phyloP scores from a whole-genome alignment of 345 rosid species.

The Linum usitatissimum region DNA sequence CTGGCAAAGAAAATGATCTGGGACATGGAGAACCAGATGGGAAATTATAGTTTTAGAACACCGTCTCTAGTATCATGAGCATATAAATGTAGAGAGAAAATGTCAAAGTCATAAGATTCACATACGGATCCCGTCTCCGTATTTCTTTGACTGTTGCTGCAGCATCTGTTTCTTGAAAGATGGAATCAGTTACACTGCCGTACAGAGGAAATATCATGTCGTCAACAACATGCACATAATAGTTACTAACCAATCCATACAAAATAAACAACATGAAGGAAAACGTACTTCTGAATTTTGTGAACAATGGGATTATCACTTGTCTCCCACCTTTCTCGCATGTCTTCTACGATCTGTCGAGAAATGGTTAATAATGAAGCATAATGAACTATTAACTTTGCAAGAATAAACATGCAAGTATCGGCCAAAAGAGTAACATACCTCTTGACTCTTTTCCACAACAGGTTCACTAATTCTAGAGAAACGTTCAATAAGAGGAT shows the following conservation, averaged over 20 bases:
- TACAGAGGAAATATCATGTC: conserved; percentile 12
- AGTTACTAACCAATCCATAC: background rate
- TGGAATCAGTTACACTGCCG: conserved; percentile 65
- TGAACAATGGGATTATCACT: conserved; percentile 86
- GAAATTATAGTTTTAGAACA: background rate
- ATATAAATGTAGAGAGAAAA: conserved; percentile 10
- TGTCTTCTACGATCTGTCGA: conserved; percentile 76
- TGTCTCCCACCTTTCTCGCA: conserved; percentile 94
- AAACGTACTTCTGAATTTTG: conserved; percentile 86
- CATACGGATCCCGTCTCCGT: conserved; percentile 77
- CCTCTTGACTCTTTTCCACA: conserved; percentile 85
- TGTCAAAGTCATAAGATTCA: conserved; percentile 15
- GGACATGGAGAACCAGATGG: conserved; percentile 14
- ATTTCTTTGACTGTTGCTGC: conserved; percentile 82
- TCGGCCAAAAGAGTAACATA: conserved; percentile 12
- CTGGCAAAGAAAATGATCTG: conserved; percentile 60
- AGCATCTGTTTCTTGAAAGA: conserved; percentile 82
- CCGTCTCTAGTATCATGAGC: background rate
- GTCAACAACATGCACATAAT: conserved; percentile 1
- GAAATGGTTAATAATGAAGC: background rate
- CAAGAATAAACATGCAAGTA: background rate
- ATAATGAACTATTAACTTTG: background rate
- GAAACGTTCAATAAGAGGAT: conserved; percentile 57
- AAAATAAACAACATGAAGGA: background rate
- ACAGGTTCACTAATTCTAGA: conserved; percentile 77